Evolutionary conservation across 2,329 filamentous ascomycete species (phyloP), one percentile per base, ranked within the genome.

Genomic region (Apiospora saccharicola): DNA sequence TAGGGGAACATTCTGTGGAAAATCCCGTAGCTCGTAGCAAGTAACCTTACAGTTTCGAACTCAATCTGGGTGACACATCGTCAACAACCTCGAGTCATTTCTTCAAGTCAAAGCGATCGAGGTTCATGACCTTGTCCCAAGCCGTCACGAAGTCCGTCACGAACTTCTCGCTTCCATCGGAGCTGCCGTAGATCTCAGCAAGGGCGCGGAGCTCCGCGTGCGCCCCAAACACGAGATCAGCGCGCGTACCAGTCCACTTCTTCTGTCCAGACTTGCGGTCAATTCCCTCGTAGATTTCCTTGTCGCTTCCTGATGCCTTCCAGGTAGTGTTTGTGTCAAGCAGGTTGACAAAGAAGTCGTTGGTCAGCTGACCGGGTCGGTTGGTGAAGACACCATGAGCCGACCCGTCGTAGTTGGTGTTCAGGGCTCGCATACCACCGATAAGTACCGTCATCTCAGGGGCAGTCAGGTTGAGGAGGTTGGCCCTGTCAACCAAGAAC

Each of bases 311-410:
- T 47, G 83, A 83, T 0, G 88, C 78, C 83, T 90, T 90, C 93
- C 93, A 95, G 30, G 83, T 85, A 7, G 88, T 93, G 81, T 82
- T 84, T 77, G 87, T 89, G 78, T 94, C 92, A 26, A 95, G 88
- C 1, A 95, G 86, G 84, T 94, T 94, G 82, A 93, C 88, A 79
- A 95, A 95, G 87, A 94, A 95, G 84, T 95, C 93, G 82, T 93
- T 94, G 78, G 90, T 93, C 77, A 95, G 86, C 76, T 89, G 83
- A 61, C 93, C 93, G 0, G 91, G 91, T 10, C 85, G 86, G 76
- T 87, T 86, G 71, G 93, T 95, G 78, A 95, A 86, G 72, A 95
- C 87, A 72, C 93, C 93, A 72, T 89, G 82, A 26, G 85, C 79
- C 0, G 92, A 93, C 64, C 90, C 90, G 76, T 95, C 92, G 75